Conservation (phyloP, 2,329 filamentous ascomycete species). For the Curvularia lunata region DNA sequence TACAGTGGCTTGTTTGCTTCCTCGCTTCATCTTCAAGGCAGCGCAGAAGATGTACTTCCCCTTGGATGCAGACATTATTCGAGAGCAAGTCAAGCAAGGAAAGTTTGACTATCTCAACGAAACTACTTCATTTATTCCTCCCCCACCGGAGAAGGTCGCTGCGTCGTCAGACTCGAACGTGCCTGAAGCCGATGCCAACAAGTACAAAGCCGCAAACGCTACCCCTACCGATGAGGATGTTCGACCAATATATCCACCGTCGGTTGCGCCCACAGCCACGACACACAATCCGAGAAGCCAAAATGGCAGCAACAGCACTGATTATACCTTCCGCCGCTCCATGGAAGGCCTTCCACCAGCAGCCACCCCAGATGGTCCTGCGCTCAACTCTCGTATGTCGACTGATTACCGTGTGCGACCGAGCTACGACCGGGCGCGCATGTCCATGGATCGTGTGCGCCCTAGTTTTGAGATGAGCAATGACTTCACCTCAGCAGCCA, state of each 20-base stretch:
- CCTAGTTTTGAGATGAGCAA: constrained; percentile 85
- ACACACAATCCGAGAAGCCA: constrained; percentile 79
- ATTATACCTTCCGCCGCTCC: constrained; percentile 69
- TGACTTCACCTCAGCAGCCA: constrained; percentile 90
- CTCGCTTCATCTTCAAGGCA: constrained; percentile 84
- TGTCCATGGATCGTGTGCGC: constrained; percentile 84
- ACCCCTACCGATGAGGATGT: constrained; percentile 78
- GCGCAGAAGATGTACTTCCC: constrained; percentile 95
- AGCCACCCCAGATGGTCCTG: constrained; percentile 37
- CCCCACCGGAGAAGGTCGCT: constrained; percentile 47
- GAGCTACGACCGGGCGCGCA: constrained; percentile 85
- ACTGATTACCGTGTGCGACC: constrained; percentile 63
- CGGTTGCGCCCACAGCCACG: constrained; percentile 73
- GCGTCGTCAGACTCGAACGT: constrained; percentile 64
- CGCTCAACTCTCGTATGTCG: constrained; percentile 40
- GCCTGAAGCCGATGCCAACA: constrained; percentile 59
- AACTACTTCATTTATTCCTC: constrained; percentile 59
- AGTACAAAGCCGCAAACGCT: constrained; percentile 50
- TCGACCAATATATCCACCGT: constrained; percentile 91
- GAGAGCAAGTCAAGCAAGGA: constrained; percentile 85
- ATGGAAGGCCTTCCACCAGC: constrained; percentile 40
- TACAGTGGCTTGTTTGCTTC: constrained; percentile 81
- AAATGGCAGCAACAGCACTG: constrained; percentile 92
- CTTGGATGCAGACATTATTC: constrained; percentile 90
- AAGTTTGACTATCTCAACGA: constrained; percentile 77